phyloP scores from a whole-genome alignment of 352 stramenopile species.

The Phytophthora chlamydospora region DNA sequence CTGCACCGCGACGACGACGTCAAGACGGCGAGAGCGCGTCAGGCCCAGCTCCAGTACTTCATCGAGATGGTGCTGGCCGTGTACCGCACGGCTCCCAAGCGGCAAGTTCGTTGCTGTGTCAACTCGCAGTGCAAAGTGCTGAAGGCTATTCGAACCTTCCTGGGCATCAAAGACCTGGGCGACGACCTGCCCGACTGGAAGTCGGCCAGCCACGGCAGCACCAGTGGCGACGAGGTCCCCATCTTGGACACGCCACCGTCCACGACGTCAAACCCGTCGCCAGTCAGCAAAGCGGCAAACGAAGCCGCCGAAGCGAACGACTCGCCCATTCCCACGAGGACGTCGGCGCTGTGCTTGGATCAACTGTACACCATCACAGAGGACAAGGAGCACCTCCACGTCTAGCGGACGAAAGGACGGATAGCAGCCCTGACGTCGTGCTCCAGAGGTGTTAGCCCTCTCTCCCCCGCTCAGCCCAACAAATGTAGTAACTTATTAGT shows the following conservation, averaged over 20 bases:
- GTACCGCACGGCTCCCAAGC: slow-evolving; percentile 51
- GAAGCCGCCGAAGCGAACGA: slow-evolving; percentile 13
- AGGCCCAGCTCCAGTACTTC: slow-evolving; percentile 55
- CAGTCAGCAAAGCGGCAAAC: slow-evolving; percentile 6
- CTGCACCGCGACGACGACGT: slow-evolving; percentile 35
- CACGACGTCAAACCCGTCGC: slow-evolving; percentile 4
- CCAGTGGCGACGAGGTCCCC: slow-evolving; percentile 19
- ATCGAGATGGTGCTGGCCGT: slow-evolving; percentile 55
- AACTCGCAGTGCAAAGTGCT: slow-evolving; percentile 57
- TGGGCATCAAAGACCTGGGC: slow-evolving; percentile 43
- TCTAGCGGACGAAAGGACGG: slow-evolving; percentile 17
- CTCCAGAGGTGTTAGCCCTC: neutral
- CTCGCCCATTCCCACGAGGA: slow-evolving; percentile 29
- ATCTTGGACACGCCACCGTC: slow-evolving; percentile 32
- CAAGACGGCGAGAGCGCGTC: slow-evolving; percentile 43
- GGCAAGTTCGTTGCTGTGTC: slow-evolving; percentile 64
- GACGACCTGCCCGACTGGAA: slow-evolving; percentile 34
- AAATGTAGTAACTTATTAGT: slow-evolving; percentile 20
- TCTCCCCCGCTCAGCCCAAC: neutral
- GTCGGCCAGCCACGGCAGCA: slow-evolving; percentile 22
- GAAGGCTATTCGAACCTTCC: slow-evolving; percentile 51
- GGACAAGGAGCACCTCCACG: slow-evolving; percentile 42
- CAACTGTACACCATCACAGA: slow-evolving; percentile 68
- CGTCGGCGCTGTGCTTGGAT: slow-evolving; percentile 42
- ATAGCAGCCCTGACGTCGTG: slow-evolving; percentile 7